Evolutionary conservation across 164 flowering plant species (phyloP).

Genomic region (Vitis rupestris): DNA sequence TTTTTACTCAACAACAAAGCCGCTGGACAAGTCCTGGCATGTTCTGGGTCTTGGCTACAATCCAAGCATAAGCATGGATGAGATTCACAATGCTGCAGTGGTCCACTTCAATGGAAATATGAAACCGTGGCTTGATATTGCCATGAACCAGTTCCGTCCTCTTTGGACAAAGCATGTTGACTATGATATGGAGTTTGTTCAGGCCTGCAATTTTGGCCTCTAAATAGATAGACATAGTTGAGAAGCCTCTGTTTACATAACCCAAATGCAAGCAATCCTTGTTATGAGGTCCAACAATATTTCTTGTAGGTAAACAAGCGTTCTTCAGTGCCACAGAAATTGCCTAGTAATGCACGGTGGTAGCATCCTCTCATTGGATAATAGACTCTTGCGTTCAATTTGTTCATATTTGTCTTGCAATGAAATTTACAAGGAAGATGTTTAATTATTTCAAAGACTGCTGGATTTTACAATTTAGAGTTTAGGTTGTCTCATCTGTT

Average conservation of each 20-base stretch:
- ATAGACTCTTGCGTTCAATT: not conserved
- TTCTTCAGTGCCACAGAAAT: not conserved
- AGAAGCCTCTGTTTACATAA: not conserved
- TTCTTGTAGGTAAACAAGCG: not conserved
- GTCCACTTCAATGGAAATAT: slow-evolving; percentile 58
- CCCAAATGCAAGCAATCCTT: not conserved
- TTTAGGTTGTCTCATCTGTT: too few relatives aligned
- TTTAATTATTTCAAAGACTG: not conserved
- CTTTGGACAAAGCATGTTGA: slow-evolving; percentile 51
- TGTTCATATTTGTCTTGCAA: slow-evolving; percentile 1
- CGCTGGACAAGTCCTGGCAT: slow-evolving; percentile 52
- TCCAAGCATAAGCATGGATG: slow-evolving; percentile 54
- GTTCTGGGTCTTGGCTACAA: slow-evolving; percentile 50
- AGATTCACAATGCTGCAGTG: slow-evolving; percentile 44
- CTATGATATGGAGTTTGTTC: slow-evolving; percentile 44
- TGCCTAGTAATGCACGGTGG: too few relatives aligned
- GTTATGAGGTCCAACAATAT: not conserved
- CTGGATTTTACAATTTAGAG: not conserved
- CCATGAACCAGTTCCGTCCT: slow-evolving; percentile 44
- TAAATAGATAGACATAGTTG: slow-evolving; percentile 7
- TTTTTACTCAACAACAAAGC: slow-evolving; percentile 49
- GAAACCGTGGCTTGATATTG: slow-evolving; percentile 61
- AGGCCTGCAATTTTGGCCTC: slow-evolving; percentile 47
- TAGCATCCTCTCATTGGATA: too few relatives aligned
- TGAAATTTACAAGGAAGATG: not conserved